Percentiles rank a stretch among this genome's conserved stretches.
These are phyloP conservation scores for Eruca vesicaria DNA, from an alignment of 441 rosid species.

Conservation along the genomic window DNA sequence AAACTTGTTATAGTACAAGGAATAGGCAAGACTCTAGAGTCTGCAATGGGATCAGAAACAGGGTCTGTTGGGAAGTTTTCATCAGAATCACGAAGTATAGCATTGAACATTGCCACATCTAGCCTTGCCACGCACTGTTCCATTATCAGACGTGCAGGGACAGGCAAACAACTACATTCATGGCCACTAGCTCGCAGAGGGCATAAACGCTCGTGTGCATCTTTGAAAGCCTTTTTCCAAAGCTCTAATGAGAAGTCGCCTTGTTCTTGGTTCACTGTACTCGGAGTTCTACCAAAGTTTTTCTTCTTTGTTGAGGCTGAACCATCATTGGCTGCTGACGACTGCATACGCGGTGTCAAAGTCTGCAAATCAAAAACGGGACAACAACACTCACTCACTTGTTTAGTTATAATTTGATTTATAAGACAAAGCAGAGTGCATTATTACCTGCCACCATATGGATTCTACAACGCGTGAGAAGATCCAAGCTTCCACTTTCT, in stretches of 20 bases:
- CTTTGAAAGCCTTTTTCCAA: conserved; percentile 95
- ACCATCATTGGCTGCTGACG: conserved; percentile 44
- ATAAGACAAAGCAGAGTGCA: not conserved
- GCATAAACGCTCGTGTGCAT: conserved; percentile 93
- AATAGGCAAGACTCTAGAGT: conserved; percentile 82
- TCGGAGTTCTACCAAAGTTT: conserved; percentile 43
- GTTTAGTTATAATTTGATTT: too few species aligned
- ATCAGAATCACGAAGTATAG: conserved; percentile 87
- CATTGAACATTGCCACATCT: conserved; percentile 98
- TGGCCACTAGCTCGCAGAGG: conserved; percentile 93
- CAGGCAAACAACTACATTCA: conserved; percentile 84
- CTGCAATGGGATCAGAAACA: conserved; percentile 90
- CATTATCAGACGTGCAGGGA: conserved; percentile 92
- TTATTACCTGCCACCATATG: conserved; percentile 96
- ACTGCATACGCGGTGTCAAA: conserved; percentile 93
- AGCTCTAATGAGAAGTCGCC: conserved; percentile 72
- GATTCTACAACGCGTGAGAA: conserved; percentile 92
- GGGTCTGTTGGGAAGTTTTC: conserved; percentile 97
- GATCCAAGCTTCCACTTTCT: conserved; percentile 93
- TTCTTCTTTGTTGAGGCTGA: conserved; percentile 52
- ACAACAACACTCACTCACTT: too few species aligned
- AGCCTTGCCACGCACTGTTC: conserved; percentile 90
- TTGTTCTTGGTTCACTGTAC: conserved; percentile 58
- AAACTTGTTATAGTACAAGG: conserved; percentile 82
- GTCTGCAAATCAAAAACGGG: conserved; percentile 49